A percentile compares a stretch with the other conserved stretches of the same genome.
Conservation (phyloP, 345 rosid genomes). For the Citrus unshiu region DNA sequence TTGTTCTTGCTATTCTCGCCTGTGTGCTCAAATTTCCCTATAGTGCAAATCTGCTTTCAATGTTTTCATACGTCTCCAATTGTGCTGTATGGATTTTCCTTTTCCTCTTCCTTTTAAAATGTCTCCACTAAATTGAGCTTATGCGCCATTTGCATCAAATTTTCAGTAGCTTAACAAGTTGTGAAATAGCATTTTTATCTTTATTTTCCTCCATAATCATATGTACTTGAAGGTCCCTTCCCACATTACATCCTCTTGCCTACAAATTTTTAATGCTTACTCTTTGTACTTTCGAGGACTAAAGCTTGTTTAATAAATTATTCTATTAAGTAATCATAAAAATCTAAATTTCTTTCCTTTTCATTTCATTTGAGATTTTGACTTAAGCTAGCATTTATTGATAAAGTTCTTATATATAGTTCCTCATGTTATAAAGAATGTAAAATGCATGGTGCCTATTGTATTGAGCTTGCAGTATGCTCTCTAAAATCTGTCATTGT, state of each 20-base stretch:
- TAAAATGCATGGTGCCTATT: neutral
- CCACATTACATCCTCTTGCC: neutral
- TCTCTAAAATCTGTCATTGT: neutral
- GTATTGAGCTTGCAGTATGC: neutral
- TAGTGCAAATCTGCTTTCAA: neutral
- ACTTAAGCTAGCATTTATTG: neutral
- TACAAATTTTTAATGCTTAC: neutral
- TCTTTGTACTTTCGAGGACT: neutral
- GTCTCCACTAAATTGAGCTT: neutral
- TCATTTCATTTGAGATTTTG: neutral
- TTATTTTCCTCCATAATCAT: neutral
- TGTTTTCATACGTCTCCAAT: neutral
- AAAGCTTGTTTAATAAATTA: neutral
- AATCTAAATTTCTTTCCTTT: neutral
- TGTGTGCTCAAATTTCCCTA: neutral
- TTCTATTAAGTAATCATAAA: neutral
- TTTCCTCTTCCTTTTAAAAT: neutral
- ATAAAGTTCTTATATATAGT: neutral
- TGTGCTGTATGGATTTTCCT: neutral
- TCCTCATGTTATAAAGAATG: neutral
- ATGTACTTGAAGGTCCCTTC: neutral
- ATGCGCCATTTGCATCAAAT: neutral
- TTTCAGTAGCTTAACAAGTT: neutral
- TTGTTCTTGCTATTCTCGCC: neutral
- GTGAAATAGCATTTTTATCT: neutral